A percentile compares a stretch with the other conserved stretches of the same genome.
Conservation (phyloP, 176 grass and related monocot species). For the bread wheat (Triticum aestivum) region DNA sequence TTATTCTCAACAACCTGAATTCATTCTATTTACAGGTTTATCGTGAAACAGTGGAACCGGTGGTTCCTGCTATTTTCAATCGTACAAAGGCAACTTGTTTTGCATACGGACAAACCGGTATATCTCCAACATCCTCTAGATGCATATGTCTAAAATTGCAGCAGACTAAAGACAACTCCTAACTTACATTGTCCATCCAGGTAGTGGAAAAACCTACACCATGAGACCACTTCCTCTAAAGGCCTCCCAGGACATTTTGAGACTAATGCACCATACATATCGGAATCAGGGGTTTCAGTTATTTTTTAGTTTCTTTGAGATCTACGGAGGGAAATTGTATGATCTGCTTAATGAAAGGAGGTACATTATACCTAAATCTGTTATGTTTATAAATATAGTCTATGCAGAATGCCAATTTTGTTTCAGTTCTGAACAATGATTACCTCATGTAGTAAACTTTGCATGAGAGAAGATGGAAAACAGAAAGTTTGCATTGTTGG, state of each 20-base stretch:
- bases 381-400: not conserved
- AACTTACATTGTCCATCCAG: slow-evolving; percentile 48
- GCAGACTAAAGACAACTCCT: not conserved
- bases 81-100: slow-evolving; percentile 98
- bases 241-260: slow-evolving; percentile 96
- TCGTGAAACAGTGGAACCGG: slow-evolving; percentile 89
- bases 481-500: slow-evolving; percentile 99
- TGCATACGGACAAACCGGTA: slow-evolving; percentile 99
- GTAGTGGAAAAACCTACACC: slow-evolving; percentile 98
- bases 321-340: slow-evolving; percentile 97
- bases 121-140: slow-evolving; percentile 19
- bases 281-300: slow-evolving; percentile 94
- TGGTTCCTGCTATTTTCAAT: slow-evolving; percentile 96
- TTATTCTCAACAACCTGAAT: not conserved
- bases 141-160: slow-evolving; percentile 11
- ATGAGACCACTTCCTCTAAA: slow-evolving; percentile 95
- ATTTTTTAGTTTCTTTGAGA: slow-evolving; percentile 98
- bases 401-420: not conserved
- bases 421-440: slow-evolving; percentile 9
- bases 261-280: slow-evolving; percentile 89
- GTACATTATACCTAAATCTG: slow-evolving; percentile 36
- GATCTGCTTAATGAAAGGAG: slow-evolving; percentile 95
- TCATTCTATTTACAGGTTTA: slow-evolving; percentile 71
- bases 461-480: slow-evolving; percentile 98
- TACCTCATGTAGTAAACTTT: slow-evolving; percentile 76